Percentiles rank a stretch among this genome's conserved stretches.
Conservation (phyloP, 2,329 filamentous ascomycete species). For the Beauveria varroae region DNA sequence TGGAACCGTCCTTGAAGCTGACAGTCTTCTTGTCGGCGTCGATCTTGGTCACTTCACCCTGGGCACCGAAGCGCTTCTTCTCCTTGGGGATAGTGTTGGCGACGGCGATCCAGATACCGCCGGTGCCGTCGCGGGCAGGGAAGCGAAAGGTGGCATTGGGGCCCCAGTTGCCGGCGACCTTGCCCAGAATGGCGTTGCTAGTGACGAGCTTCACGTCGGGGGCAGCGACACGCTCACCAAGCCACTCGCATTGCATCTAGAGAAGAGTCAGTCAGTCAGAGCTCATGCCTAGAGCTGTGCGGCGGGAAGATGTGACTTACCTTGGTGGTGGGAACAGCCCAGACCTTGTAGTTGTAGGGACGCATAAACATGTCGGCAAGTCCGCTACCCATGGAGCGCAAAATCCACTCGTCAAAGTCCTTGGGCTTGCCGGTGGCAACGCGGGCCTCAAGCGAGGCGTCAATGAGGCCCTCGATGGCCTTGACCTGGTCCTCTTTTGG, state of each 20-base stretch:
- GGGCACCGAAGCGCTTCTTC: conserved; percentile 84
- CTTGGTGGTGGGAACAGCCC: conserved; percentile 96
- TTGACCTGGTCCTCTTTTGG: conserved; percentile 94
- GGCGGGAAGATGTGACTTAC: conserved; percentile 40
- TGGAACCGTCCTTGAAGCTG: conserved; percentile 75
- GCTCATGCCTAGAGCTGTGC: background rate
- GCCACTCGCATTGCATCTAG: conserved; percentile 98
- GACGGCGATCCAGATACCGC: conserved; percentile 98
- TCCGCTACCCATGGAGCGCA: conserved; percentile 83
- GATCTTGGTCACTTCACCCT: conserved; percentile 77
- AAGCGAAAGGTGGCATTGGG: conserved; percentile 98
- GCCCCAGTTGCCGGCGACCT: conserved; percentile 95
- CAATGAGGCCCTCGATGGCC: conserved; percentile 92
- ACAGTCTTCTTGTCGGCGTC: conserved; percentile 81
- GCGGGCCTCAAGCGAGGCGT: conserved; percentile 80
- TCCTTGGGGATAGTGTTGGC: conserved; percentile 86
- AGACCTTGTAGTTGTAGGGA: conserved; percentile 99
- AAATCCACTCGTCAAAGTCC: conserved; percentile 97
- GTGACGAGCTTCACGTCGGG: conserved; percentile 92
- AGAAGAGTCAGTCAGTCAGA: conserved; percentile 9
- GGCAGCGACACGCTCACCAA: conserved; percentile 95
- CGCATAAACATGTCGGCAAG: conserved; percentile 97
- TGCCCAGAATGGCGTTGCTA: conserved; percentile 91
- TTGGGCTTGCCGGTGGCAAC: conserved; percentile 87
- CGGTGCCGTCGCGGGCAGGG: conserved; percentile 89